Base-by-base conservation (phyloP, 805 yeast species). In the Sugiyamaella valdiviana region DNA sequence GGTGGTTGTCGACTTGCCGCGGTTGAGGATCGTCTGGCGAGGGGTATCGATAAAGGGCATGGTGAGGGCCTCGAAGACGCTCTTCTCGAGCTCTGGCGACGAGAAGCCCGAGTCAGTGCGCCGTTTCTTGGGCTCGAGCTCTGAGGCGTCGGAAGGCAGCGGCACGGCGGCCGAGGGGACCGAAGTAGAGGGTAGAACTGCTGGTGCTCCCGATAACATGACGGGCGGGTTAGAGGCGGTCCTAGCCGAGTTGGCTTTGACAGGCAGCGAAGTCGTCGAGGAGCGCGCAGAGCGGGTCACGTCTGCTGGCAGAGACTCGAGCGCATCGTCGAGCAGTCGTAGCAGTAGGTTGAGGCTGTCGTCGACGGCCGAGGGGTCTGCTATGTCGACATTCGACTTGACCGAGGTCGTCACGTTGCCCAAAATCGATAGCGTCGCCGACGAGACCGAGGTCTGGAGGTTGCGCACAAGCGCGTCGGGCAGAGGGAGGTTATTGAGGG, bases 1-100 rank as follows among this genome's bases (percentile, higher is more conserved):
- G 79, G 5, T 87, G 9, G 32, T 26, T 14, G 51, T 45, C 7
- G 36, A 42, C 14, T 46, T 42, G 5, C 42, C 20, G 10, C 35
- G 22, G 26, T 32, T 42, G 39, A 46, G 47, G 17, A 29, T 44
- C 37, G 41, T 16, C 36, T 29, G 32, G 17, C 52, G 51, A 1
- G 58, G 49, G 42, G 48, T 53, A 36, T 62, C 65, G 16, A 61
- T 47, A 39, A 53, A 60, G 6, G 66, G 65, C 38, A 52, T 55
- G n/a, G 65, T 56, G 29, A 62, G 49, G 4, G 62, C 58, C 32
- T 61, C 63, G 22, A 60, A 45, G 20, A 61, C 50, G 36, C 55
- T 54, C 2, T 47, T 39, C 48, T 57, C 55, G 17, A 57, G 39
- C 12, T 50, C 39, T 3, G 45, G 15, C 29, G 55, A 32, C 45